Evolutionary conservation across 768 basidiomycete species (phyloP), one percentile per base, ranked within the genome.

Genomic region (Russula sp.): DNA sequence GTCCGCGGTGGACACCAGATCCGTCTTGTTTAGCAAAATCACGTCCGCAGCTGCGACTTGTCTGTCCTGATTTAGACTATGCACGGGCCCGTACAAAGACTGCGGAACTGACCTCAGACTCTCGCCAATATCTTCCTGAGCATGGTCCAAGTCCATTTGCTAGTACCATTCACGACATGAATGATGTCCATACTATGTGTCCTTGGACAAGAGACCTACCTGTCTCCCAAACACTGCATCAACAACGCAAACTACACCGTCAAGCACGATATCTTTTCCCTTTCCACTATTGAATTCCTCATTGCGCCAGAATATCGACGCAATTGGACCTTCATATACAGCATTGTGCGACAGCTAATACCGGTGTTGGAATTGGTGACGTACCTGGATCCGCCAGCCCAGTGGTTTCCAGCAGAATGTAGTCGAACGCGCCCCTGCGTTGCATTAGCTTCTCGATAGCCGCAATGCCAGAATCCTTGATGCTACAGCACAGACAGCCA

Each of bases 401-500:
- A 0, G 97, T 98, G 2, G 96, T 90, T 74, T 99, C 97, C 16
- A 99, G 79, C 46, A 99, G 76, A 65, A 99, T 97, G 72, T 98
- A 88, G 74, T 98, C 97, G 70, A 98, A 95, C 1, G 83, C 82
- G 29, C 93, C 93, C 69, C 88, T 92, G 57, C 83, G 81, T 66
- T 81, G 76, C 89, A 94, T 92, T 59, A 98, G 77, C 69, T 90
- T 90, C 73, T 97, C 93, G 56, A 99, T 97, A 7, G 97, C 93
- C 22, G 93, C 90, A 0, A 90, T 81, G 2, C 97, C 97, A 11
- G 85, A 79, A 71, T 98, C 95, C 69, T 97, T 96, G 75, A 98
- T 91, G 61, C 93, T 95, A 72, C 97, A 99, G 74, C 97, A 99
- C n/a, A 99, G 73, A 72, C 97, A 98, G 18, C 97, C 97, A 72